Base-by-base conservation (phyloP, 1,139 yeast species). In the Pichia sp. region DNA sequence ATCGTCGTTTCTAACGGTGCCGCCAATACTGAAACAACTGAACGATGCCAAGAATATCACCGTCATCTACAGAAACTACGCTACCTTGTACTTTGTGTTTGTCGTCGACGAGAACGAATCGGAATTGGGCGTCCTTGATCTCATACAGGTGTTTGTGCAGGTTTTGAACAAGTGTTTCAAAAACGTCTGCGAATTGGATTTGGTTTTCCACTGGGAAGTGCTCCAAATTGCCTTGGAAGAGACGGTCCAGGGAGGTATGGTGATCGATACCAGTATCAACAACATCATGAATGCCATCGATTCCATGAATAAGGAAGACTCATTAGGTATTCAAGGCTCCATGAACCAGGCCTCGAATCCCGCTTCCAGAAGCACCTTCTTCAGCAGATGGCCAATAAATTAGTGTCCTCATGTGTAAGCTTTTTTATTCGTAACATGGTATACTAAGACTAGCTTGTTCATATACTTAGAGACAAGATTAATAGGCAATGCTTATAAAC, bases 171-270 rank as follows among this genome's bases (percentile, higher is more conserved):
- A 84, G 51, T 92, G 98, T 63, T 92, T 92, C 64, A 81, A 81
- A 52, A 90, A 90, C 57, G 99, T 92, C 5, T 90, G 97, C 63
- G 99, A 92, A 61, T 72, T 92, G 53, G 98, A 92, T 63, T 71
- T 92, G 55, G 97, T 94, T 28, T 90, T 88, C 64, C 97, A 97
- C 29, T 92, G 97, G 97, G 97, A 92, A 64, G 95, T 88, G 11
- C 68, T 92, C 38, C 95, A 92, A 59, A 84, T 95, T 2, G 97
- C 92, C 4, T 66, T 92, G 45, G 92, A 84, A 59, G 97, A 94
- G 57, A 85, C 92, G 37, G 84, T 92, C 1, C 98, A 92, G 61
- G 98, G 97, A 31, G 99, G 99, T 0, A 83, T 94, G 95, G 98
- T 92, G n/a, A 86, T 94, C 36, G 98, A 92, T 61, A 90, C 98